Evolutionary conservation across 371 early-diverging fungal species (phyloP), one percentile per base, ranked within the genome.

Genomic region (Mortierella sp.): DNA sequence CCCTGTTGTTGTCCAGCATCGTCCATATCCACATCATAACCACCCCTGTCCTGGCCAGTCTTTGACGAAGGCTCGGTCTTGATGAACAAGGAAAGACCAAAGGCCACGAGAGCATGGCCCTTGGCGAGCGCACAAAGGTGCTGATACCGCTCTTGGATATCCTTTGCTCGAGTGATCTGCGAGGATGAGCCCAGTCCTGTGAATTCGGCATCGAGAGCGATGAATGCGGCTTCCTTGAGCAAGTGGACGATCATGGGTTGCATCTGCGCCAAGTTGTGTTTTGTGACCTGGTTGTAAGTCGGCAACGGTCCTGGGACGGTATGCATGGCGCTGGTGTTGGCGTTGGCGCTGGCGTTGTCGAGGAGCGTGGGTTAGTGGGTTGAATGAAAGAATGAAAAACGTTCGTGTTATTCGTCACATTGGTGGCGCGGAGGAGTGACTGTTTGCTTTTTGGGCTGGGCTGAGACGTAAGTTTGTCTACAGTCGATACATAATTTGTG

Each of bases 161-260:
- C 91, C 82, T 75, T 70, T 46, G 89, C 89, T n/a, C 81, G 84
- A 5, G 90, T 91, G 27, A 87, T 74, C 16, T 74, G 74, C 8
- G 70, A 38, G 35, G 76, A 75, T 18, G 80, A 79, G 27, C 95
- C 94, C 4, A 96, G 91, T 0, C 98, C 98, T 6, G 97, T 94
- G 84, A 98, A 98, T 83, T 98, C 98, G 2, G 94, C 92, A 88
- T 98, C 98, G 49, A 98, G 76, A 5, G 97, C 93, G 65, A 98
- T 90, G 79, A 94, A 96, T 35, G 89, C 83, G 7, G 96, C 95
- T 4, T 83, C 77, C 46, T 83, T 80, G 49, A 89, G 81, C 70
- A 87, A 55, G 54, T 75, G 76, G 70, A 83, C 74, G 44, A 93
- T 89, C 38, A 76, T 75, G 63, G 88, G 89, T 55, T 83, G 84